A percentile compares a stretch with the other conserved stretches of the same genome.
phyloP scores from a whole-genome alignment of 1,284 basidiomycete genomes.

The Apiotrichum veenhuisii region DNA sequence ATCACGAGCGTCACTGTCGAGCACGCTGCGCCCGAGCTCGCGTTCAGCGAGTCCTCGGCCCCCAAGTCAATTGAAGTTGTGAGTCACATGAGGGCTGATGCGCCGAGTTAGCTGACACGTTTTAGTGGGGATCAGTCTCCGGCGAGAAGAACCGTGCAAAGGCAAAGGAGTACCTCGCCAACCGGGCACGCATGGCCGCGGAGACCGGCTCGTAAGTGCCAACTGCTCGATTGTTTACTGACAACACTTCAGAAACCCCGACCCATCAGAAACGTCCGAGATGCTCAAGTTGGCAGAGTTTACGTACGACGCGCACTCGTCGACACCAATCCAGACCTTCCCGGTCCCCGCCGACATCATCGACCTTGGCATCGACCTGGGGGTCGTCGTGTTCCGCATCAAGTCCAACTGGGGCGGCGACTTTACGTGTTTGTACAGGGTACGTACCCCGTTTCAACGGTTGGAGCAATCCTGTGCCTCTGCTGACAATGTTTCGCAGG shows the following conservation, averaged over 20 bases:
- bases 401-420: conserved; percentile 83
- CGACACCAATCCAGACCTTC: conserved; percentile 80
- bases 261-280: conserved; percentile 6
- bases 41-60: conserved; percentile 72
- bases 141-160: conserved; percentile 65
- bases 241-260: conserved; percentile 31
- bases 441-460: conserved; percentile 47
- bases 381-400: conserved; percentile 71
- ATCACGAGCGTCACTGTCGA: conserved; percentile 81
- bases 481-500: background rate
- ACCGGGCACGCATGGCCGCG: background rate
- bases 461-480: too few relatives aligned
- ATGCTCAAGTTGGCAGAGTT: conserved; percentile 68
- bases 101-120: background rate
- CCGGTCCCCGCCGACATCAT: conserved; percentile 64
- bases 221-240: background rate
- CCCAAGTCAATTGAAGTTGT: conserved; percentile 71
- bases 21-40: conserved; percentile 74
- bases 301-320: conserved; percentile 68
- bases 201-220: background rate
- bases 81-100: conserved; percentile 18
- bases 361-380: conserved; percentile 70
- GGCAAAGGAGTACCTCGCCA: conserved; percentile 48
- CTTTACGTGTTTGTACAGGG: conserved; percentile 85
- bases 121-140: conserved; percentile 75